phyloP scores from a whole-genome alignment of 345 rosid genomes.

The Aquilaria sinensis region DNA sequence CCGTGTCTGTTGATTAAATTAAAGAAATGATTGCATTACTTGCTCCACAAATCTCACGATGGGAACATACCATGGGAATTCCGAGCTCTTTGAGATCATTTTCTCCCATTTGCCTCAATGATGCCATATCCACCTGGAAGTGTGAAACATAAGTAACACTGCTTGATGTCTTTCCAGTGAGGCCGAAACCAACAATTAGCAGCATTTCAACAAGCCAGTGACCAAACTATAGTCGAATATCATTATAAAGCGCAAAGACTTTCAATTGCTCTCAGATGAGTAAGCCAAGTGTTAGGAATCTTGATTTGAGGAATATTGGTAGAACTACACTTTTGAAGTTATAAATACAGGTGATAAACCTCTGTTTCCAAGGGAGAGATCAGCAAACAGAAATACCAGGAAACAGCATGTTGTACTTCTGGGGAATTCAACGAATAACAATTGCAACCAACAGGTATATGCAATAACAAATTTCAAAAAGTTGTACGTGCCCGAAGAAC shows the following conservation, averaged over 20 bases:
- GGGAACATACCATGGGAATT: constrained; percentile 80
- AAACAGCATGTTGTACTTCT: too few species aligned
- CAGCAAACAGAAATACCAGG: too few species aligned
- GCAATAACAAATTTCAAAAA: background rate
- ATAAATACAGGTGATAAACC: too few species aligned
- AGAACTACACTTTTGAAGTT: too few species aligned
- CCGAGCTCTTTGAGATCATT: constrained; percentile 85
- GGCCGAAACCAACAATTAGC: constrained; percentile 1
- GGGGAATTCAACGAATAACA: too few species aligned
- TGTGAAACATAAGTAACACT: constrained; percentile 15
- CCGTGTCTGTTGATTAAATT: too few species aligned
- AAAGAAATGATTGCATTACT: too few species aligned
- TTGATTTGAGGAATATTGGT: too few species aligned
- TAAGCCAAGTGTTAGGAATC: too few species aligned
- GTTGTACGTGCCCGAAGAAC: background rate
- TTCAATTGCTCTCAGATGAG: background rate
- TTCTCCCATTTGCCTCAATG: constrained; percentile 92
- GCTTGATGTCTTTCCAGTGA: background rate
- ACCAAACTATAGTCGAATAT: background rate
- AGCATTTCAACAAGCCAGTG: constrained; percentile 1
- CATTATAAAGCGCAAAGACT: background rate
- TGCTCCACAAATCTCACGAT: background rate
- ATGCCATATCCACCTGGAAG: constrained; percentile 80
- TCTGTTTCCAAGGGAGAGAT: too few species aligned
- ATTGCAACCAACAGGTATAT: too few species aligned